Conservation (phyloP, 23 red algal genomes). For the Gracilariopsis chorda region DNA sequence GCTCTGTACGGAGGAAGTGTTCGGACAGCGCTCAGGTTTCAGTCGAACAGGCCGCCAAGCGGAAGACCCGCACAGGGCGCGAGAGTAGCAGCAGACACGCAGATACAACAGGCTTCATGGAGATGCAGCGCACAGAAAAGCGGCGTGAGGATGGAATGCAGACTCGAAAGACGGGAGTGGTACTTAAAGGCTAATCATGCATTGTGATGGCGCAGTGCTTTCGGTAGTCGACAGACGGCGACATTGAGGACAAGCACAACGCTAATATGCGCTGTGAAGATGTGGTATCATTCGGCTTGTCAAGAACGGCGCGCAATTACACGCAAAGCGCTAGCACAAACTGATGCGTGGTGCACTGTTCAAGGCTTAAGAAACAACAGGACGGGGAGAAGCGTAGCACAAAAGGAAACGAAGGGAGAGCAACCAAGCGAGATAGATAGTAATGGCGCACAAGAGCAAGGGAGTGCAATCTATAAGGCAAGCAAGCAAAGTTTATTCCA, state of each 20-base stretch:
- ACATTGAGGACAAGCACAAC: neutral
- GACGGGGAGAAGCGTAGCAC: neutral
- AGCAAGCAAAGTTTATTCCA: constrained; percentile 25
- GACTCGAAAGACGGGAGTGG: no score
- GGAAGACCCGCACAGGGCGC: no score
- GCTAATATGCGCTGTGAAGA: neutral
- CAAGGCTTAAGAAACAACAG: neutral
- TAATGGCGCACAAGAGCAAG: no score
- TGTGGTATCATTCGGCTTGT: neutral
- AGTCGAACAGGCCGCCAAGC: no score
- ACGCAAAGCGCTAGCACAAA: neutral
- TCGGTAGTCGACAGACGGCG: neutral
- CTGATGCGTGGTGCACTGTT: constrained; percentile 9
- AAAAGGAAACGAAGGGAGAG: neutral
- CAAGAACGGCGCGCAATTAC: neutral
- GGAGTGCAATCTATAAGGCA: neutral
- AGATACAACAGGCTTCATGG: no score
- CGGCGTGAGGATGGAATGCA: no score
- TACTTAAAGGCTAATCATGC: no score
- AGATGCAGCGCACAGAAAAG: no score
- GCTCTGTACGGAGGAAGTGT: no score
- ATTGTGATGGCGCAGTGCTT: neutral
- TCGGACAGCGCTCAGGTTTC: no score
- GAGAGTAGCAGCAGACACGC: no score
- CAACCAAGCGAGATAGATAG: neutral